Base-by-base conservation (phyloP, 2,329 filamentous ascomycete genomes). In the Cercospora zeae-maydis region DNA sequence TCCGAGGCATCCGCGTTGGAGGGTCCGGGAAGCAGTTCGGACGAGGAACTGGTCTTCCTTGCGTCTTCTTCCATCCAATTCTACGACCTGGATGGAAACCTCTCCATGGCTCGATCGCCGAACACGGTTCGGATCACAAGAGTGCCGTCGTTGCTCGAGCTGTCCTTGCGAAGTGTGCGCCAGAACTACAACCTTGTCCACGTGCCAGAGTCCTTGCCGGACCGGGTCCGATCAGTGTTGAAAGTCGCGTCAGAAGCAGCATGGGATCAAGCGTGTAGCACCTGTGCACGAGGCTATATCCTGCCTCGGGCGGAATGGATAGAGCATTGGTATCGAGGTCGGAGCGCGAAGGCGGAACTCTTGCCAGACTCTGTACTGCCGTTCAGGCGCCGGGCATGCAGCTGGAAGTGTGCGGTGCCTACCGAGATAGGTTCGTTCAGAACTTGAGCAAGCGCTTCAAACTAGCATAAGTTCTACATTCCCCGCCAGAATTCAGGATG, bases 111-210 rank as follows among this genome's bases (percentile, higher is more conserved):
- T 31, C 59, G 36, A n/a, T 49, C 58, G 36, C 33, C 24, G 9
- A 34, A 19, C 33, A 51, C 62, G 13, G 27, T 56, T 36, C 56
- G 4, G 30, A 21, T 19, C 4, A 36, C 53, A 19, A 66, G 13
- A 30, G 67, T 66, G 6, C 75, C 75, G 3, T 76, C 76, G 2
- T 71, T 78, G 11, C 74, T 77, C 58, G 75, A 77, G 54, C 68
- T 76, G 8, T 68, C 72, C 10, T 65, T 75, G 6, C 70, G 69
- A n/a, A 56, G 66, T 3, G 69, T 69, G 10, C 69, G 71, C 51
- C 39, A 60, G 8, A 65, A 64, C 21, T 71, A 66, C 58, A 67
- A 69, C 34, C 63, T 74, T 4, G 54, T 66, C 14, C 70, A 75
- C n/a, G 47, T 75, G 3, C 60, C 64, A 8, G 34, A 59, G 0